Evolutionary conservation across 768 basidiomycete genomes (phyloP), one percentile per base, ranked within the genome.

Genomic region (Leccinum imitatum): DNA sequence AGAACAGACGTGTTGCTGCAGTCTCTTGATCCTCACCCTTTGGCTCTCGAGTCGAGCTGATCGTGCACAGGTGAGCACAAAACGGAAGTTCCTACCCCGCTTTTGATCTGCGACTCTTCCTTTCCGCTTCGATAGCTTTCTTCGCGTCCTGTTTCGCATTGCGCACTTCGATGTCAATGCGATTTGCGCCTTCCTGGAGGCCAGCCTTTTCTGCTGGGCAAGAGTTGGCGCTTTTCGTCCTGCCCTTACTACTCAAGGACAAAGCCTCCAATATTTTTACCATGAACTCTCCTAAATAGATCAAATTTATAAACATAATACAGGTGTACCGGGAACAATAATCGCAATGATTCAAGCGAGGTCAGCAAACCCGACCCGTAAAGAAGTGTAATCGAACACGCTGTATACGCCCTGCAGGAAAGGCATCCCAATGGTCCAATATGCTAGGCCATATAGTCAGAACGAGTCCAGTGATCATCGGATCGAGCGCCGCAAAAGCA

Each of bases 161-260:
- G 44, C 79, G 83, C 30, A 89, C 77, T 69, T 92, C 80, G 23
- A 71, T 73, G 65, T 87, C 84, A 65, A 93, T 78, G 10, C 85
- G 84, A 61, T 82, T 84, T 0, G 90, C 82, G 7, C 86, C 81
- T 60, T 91, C 85, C 66, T 90, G 87, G 39, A 94, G 82, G 47
- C 84, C 82, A 3, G 83, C 86, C 53, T 87, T 91, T 73, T 93
- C 89, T 31, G 31, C 31, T 31, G 31, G 31, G 52, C 27, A 87
- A 67, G 14, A 92, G 77, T 56, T 81, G 78, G 35, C 75, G 77
- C 68, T 81, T 84, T 66, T 91, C 90, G n/a, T 80, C 77, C 27
- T 82, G 82, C 90, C 91, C 31, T 3, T 17, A 37, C 37, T 17
- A 37, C 37, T 15, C 37, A 37, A 15, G 14, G 31, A 11, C 31